These are phyloP conservation scores for Trichoderma reesei DNA, from an alignment of 495 filamentous ascomycete genomes.

Conservation along the genomic window DNA sequence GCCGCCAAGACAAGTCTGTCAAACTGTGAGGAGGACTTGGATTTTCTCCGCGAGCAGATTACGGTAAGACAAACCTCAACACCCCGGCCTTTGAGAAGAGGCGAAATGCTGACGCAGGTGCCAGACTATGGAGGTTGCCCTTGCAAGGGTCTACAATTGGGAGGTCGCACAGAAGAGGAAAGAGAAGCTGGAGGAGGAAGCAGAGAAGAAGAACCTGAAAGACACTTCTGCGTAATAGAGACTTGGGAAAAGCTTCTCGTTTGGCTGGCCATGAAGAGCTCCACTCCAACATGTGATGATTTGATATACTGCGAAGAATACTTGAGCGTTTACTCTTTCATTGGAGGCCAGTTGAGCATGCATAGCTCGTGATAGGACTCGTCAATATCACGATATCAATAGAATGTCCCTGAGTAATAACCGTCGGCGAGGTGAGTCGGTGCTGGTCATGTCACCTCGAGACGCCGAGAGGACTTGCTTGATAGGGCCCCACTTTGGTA, in stretches of 20 bases:
- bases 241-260: not conserved
- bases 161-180: conserved; percentile 89
- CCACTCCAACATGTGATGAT: not conserved
- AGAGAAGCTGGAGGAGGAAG: conserved; percentile 65
- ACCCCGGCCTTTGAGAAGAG: not conserved
- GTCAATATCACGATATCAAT: no score
- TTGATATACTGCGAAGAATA: not conserved
- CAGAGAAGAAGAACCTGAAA: conserved; percentile 20
- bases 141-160: conserved; percentile 97
- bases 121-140: conserved; percentile 92
- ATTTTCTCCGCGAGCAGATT: conserved; percentile 93
- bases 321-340: not conserved
- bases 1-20: conserved; percentile 66
- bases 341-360: not conserved
- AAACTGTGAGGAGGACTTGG: conserved; percentile 92
- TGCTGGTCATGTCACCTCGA: no score
- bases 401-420: no score
- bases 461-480: not conserved
- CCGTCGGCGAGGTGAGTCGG: no score
- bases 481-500: not conserved
- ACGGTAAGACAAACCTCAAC: conserved; percentile 49
- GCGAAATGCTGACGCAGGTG: conserved; percentile 16
- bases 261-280: not conserved
- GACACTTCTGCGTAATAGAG: not conserved
- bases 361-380: no score